Percentiles rank a stretch among this genome's conserved stretches.
These are phyloP conservation scores for Stromatinia cepivora DNA, from an alignment of 2,329 filamentous ascomycete genomes.

Conservation along the genomic window DNA sequence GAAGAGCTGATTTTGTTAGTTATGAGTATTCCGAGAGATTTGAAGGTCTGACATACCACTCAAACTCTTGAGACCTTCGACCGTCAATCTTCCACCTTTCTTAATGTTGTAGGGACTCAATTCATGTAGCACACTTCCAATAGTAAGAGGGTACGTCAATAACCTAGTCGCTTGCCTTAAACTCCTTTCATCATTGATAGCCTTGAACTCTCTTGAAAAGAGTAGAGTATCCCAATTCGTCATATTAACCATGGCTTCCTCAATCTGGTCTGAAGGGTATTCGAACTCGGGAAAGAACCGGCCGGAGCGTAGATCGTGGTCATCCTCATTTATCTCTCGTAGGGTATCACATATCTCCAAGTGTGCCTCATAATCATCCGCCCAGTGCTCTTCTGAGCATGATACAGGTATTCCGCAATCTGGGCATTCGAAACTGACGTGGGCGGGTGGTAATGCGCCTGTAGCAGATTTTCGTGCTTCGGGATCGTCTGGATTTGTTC, in stretches of 20 bases:
- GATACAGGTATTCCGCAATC: slow-evolving; percentile 94
- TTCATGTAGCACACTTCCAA: slow-evolving; percentile 90
- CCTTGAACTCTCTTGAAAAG: slow-evolving; percentile 87
- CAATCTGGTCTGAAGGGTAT: slow-evolving; percentile 85
- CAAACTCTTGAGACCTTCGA: slow-evolving; percentile 89
- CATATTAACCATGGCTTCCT: slow-evolving; percentile 93
- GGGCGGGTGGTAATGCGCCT: slow-evolving; percentile 65
- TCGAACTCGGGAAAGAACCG: slow-evolving; percentile 92
- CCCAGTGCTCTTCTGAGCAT: slow-evolving; percentile 93
- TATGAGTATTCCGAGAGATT: background rate
- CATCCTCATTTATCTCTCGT: slow-evolving; percentile 93
- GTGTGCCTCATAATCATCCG: slow-evolving; percentile 91
- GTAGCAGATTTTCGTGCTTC: slow-evolving; percentile 59
- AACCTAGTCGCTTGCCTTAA: slow-evolving; percentile 92
- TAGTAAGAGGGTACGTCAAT: slow-evolving; percentile 88
- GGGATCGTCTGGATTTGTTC: slow-evolving; percentile 63
- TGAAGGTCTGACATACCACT: slow-evolving; percentile 62
- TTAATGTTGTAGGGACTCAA: slow-evolving; percentile 87
- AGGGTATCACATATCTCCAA: slow-evolving; percentile 89
- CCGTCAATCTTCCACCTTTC: slow-evolving; percentile 71
- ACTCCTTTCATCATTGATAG: slow-evolving; percentile 84
- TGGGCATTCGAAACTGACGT: slow-evolving; percentile 92
- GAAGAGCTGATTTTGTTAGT: slow-evolving; percentile 61
- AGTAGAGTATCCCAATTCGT: slow-evolving; percentile 98
- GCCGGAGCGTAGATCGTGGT: slow-evolving; percentile 89